Base-by-base conservation (phyloP, 148 eudicot genomes). In the Nepenthes gracilis region DNA sequence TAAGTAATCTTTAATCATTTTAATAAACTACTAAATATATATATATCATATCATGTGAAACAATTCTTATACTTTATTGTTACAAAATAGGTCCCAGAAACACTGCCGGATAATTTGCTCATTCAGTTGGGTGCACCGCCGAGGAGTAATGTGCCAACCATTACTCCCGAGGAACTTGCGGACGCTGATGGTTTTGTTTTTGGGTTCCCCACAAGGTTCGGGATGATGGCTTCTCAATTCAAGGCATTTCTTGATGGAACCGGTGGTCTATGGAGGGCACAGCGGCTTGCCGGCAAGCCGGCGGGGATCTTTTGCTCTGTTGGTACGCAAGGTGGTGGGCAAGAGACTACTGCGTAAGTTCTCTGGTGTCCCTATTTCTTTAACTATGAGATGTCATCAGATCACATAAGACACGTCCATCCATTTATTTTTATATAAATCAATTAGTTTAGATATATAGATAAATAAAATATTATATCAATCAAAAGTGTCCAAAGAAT, bases 291-390 rank as follows among this genome's bases (percentile, higher is more conserved):
- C 5, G 64, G 64, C 53, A 61, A 61, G 54, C 64, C 64, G 13
- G 64, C 64, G 9, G 64, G 64, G 49, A 45, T 61, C 64, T 61
- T 61, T 47, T 12, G 15, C 2, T 15, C 54, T 54, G 47, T 54
- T 35, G 64, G 64, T 2, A 45, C 54, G 33, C 64, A 61, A 47
- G 35, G 35, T 47, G 64, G 64, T 12, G 64, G 64, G 47, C 64
- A 61, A 48, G 64, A 61, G 38, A 61, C 64, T 33, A 61, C 64
- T n/a, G 54, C 64, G 64, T 61, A 61, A 61, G 64, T 61, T 48
- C 54, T 34, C 33, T 14, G 35, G 14, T 47, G 15, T 49, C 12
- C 11, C 15, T 49, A 49, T 11, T 49, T n/a, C 11, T 6, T 45
- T 11, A 11, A 11, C 48, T 45, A 5, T 45, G 48, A 45, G 11